Base-by-base conservation (phyloP, 139 green algal genomes). In the Micractinium sp. region DNA sequence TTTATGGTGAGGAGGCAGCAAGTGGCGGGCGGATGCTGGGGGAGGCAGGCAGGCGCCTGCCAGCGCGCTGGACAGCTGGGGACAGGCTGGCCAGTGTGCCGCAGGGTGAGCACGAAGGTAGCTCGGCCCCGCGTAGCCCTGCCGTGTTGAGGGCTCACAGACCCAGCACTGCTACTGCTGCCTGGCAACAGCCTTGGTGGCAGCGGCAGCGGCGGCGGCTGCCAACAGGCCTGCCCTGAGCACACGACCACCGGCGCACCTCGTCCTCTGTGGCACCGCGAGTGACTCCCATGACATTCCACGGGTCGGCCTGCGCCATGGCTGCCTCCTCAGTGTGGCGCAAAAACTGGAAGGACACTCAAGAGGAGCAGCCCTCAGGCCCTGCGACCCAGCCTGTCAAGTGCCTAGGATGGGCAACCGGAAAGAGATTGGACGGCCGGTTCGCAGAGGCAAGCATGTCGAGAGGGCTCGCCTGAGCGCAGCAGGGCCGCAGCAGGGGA, bases 211-310 rank as follows among this genome's bases (percentile, higher is more conserved):
- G 47, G 53, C 80, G 29, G 79, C 79, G 47, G 36, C 80, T 9
- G 78, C 31, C 14, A 16, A 19, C 19, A 15, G 36, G 7, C 12
- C 14, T n/a, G n/a, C n/a, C n/a, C n/a, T 77, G 36, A 71, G 9
- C 7, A 25, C 20, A 27, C 63, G 20, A 27, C 7, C 31, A 19
- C 71, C 3, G 3, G 19, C 74, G 74, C 38, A 81, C 83, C 83
- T 87, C 83, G 15, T 81, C 83, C 18, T 67, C 66, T 0, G 33
- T 78, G 66, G 83, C 83, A 0, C 35, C 4, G 31, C 83, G 47
- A 38, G 66, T 87, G 20, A 87, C 27, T 5, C 83, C 83, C 39
- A 87, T 25, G 0, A 80, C 67, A 15, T 25, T 38, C 83, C 83
- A 87, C 3, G 83, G 83, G 23, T 87, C 82, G 14, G 38, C 47